Conservation (phyloP, 768 basidiomycete species). For the Clitopilus passeckerianus region DNA sequence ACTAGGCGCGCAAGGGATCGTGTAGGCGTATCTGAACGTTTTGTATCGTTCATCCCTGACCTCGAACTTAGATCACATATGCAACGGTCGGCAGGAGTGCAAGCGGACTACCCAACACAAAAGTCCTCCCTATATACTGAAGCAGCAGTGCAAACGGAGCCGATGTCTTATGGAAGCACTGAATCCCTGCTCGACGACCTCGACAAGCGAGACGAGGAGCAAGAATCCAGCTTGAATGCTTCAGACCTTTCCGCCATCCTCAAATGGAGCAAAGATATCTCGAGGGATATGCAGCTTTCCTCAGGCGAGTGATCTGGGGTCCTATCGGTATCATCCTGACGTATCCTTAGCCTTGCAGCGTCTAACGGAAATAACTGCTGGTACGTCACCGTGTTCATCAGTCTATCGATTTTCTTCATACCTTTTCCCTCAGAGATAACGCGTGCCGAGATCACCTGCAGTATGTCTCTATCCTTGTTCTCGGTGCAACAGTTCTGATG, state of each 20-base stretch:
- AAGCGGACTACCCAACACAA: conserved; percentile 44
- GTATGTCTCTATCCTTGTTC: background rate
- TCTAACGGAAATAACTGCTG: conserved; percentile 68
- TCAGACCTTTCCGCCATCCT: conserved; percentile 64
- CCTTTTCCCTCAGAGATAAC: background rate
- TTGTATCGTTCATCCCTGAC: background rate
- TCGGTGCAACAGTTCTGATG: background rate
- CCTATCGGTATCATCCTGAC: background rate
- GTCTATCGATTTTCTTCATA: background rate
- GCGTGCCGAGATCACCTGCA: background rate
- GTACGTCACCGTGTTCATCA: conserved; percentile 22
- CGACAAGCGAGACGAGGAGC: conserved; percentile 38
- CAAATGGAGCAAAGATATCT: conserved; percentile 73
- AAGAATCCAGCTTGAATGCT: conserved; percentile 54
- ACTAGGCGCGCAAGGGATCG: conserved; percentile 72
- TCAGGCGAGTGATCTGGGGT: conserved; percentile 35
- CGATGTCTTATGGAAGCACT: conserved; percentile 18
- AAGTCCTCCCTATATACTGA: conserved; percentile 53
- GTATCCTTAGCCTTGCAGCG: conserved; percentile 48
- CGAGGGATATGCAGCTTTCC: conserved; percentile 65
- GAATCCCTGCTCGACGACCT: conserved; percentile 21
- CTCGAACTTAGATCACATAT: conserved; percentile 41
- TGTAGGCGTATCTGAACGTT: conserved; percentile 33
- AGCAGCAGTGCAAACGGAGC: conserved; percentile 61
- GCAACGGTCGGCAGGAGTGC: conserved; percentile 37